Evolutionary conservation across 305 asterid genomes (phyloP).

Genomic region (Striga hermonthica): DNA sequence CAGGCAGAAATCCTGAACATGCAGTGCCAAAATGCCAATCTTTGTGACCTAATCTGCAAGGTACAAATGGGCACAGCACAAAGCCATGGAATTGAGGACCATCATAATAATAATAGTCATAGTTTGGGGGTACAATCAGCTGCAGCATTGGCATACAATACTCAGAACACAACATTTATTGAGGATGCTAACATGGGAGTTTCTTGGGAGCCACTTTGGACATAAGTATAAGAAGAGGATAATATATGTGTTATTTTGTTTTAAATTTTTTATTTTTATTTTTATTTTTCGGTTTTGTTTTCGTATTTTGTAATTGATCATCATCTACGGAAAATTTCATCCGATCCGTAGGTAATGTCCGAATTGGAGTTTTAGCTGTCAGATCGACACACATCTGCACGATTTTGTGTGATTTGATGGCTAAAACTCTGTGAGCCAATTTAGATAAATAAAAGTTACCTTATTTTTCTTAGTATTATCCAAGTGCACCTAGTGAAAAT

Average conservation of each 20-base stretch:
- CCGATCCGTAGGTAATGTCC: no score
- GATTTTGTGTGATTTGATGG: no score
- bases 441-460: no score
- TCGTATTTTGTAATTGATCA: background rate
- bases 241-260: background rate
- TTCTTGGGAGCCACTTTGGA: conserved; percentile 63
- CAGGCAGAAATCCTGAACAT: conserved; percentile 44
- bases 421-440: no score
- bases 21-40: conserved; percentile 41
- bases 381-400: no score
- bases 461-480: no score
- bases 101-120: background rate
- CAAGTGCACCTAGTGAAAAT: no score
- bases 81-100: conserved; percentile 3
- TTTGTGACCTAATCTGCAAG: conserved; percentile 33
- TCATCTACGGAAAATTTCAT: background rate
- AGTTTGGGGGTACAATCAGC: background rate
- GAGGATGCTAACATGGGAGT: conserved; percentile 44
- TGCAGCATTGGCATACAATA: background rate
- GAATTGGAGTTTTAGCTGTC: no score
- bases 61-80: conserved; percentile 21
- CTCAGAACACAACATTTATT: conserved; percentile 30
- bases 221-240: conserved; percentile 18
- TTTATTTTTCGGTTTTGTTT: background rate
- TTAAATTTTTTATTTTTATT: background rate